Percentiles rank a stretch among this genome's conserved stretches.
Evolutionary conservation across 805 yeast genomes (phyloP).

Genomic region (Vanderwaltozyma polyspora): DNA sequence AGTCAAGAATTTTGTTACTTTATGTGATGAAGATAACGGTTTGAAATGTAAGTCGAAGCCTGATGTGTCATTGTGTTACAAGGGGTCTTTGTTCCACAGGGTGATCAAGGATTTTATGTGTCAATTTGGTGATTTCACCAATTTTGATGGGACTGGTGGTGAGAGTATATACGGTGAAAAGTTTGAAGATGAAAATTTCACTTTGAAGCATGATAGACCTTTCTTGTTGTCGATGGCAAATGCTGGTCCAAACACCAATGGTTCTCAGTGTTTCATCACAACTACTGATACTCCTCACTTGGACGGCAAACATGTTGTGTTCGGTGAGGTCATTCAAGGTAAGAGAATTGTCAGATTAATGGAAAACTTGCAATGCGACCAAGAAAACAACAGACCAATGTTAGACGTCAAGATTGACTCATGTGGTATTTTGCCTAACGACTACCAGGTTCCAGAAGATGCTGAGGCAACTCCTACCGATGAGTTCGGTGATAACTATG

Average conservation of each 20-base stretch:
- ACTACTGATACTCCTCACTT: conserved; percentile 89
- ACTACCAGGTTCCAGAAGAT: conserved; percentile 36
- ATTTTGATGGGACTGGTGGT: conserved; percentile 65
- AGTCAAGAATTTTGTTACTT: conserved; percentile 78
- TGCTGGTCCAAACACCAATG: conserved; percentile 91
- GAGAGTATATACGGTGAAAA: conserved; percentile 76
- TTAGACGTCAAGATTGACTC: conserved; percentile 60
- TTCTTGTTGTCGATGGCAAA: conserved; percentile 93
- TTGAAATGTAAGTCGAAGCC: conserved; percentile 18
- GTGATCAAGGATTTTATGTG: conserved; percentile 83
- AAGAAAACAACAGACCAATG: conserved; percentile 57
- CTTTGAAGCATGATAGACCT: conserved; percentile 66
- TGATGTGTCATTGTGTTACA: conserved; percentile 52
- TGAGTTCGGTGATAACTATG: conserved; percentile 78
- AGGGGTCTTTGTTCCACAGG: conserved; percentile 86
- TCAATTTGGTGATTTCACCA: conserved; percentile 91
- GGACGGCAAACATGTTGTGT: conserved; percentile 93
- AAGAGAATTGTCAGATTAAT: conserved; percentile 68
- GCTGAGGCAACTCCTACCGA: conserved; percentile 45
- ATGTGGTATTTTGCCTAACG: conserved; percentile 66
- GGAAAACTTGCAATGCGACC: conserved; percentile 57
- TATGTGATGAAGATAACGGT: conserved; percentile 81
- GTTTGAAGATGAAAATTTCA: conserved; percentile 84
- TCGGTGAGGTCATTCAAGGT: conserved; percentile 80
- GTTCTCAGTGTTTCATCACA: conserved; percentile 91